phyloP scores from a whole-genome alignment of 345 rosid genomes.

The Sapria himalayana region DNA sequence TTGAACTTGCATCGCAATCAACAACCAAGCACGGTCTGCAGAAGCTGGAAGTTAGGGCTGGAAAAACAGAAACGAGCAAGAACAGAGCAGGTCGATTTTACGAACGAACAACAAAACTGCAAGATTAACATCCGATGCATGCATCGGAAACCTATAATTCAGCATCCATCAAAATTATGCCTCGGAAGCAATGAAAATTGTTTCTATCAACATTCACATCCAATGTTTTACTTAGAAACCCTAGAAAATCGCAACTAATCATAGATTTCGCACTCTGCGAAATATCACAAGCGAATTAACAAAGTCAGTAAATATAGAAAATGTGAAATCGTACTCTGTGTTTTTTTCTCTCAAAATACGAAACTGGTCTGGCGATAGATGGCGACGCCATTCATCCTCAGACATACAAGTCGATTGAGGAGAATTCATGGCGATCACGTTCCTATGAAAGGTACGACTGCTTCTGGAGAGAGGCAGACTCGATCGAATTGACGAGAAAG shows the following conservation, averaged over 20 bases:
- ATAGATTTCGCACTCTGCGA: background rate
- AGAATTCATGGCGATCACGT: conserved; percentile 33
- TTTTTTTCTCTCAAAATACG: conserved; percentile 65
- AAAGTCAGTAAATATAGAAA: background rate
- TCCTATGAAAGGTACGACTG: conserved; percentile 25
- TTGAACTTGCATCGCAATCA: too few species aligned
- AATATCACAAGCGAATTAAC: background rate
- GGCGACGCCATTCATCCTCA: conserved; percentile 79
- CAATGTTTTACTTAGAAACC: background rate
- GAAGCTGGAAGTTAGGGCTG: too few species aligned
- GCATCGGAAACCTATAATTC: too few species aligned
- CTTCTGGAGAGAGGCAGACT: conserved; percentile 7
- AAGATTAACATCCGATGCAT: too few species aligned
- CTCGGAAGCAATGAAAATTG: background rate
- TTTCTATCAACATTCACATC: background rate
- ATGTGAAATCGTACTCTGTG: conserved; percentile 37
- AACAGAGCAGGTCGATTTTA: too few species aligned
- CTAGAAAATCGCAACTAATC: background rate
- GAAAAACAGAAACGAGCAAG: too few species aligned
- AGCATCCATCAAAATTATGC: background rate
- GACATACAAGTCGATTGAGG: conserved; percentile 46
- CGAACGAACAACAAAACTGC: too few species aligned
- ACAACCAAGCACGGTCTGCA: too few species aligned
- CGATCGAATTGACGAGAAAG: conserved; percentile 10
- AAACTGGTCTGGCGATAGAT: conserved; percentile 73